These are phyloP conservation scores for Trichoderma atrobrunneum DNA, from an alignment of 2,329 filamentous ascomycete genomes.

Conservation along the genomic window DNA sequence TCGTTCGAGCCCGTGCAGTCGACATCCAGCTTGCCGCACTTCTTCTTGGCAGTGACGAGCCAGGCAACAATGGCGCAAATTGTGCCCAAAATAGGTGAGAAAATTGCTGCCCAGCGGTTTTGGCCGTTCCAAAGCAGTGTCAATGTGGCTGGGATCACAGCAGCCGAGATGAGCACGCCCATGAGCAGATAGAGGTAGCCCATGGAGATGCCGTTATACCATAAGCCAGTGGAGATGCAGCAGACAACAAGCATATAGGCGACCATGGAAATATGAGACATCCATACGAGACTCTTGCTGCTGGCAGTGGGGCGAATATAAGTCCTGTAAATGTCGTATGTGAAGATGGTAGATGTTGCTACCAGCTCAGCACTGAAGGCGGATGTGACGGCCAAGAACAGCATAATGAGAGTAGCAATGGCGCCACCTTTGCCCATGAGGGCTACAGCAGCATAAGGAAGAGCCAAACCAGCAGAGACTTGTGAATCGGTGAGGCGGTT, in stretches of 20 bases:
- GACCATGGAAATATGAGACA: conserved; percentile 71
- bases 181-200: conserved; percentile 87
- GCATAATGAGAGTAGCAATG: conserved; percentile 71
- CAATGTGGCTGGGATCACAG: conserved; percentile 77
- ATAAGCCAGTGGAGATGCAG: conserved; percentile 71
- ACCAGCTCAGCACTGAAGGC: conserved; percentile 82
- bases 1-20: conserved; percentile 76
- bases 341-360: conserved; percentile 80
- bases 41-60: conserved; percentile 69
- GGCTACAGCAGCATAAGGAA: conserved; percentile 82
- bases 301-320: conserved; percentile 78
- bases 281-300: conserved; percentile 74
- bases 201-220: conserved; percentile 76
- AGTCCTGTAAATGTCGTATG: conserved; percentile 84
- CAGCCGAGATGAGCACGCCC: conserved; percentile 85
- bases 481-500: conserved; percentile 70
- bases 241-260: conserved; percentile 74
- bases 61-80: conserved; percentile 67
- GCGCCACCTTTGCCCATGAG: conserved; percentile 80
- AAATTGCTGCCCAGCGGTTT: conserved; percentile 67
- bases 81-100: conserved; percentile 66
- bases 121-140: conserved; percentile 79
- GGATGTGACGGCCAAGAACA: conserved; percentile 89
- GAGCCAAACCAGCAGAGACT: conserved; percentile 76
- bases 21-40: conserved; percentile 68